Base-by-base conservation (phyloP, 2,329 filamentous ascomycete species). In the Chlorencoelia australis region DNA sequence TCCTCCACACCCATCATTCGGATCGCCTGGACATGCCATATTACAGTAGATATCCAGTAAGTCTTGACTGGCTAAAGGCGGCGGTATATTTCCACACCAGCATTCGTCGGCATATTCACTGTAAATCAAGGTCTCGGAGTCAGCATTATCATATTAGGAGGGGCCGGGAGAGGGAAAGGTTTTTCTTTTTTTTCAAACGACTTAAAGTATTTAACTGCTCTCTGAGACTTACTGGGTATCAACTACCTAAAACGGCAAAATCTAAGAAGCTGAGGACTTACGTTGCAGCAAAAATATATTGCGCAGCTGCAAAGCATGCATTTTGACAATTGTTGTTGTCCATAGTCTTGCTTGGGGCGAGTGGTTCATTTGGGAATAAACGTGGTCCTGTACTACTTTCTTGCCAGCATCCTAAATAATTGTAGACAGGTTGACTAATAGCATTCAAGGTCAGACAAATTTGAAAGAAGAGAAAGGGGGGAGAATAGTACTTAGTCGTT, bases 331-430 rank as follows among this genome's bases (percentile, higher is more conserved):
- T 42, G 7, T 30, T 30, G 14, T 47, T 49, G 16, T 45, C 51
- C 24, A 52, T 58, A 6, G 41, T 52, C 18, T 21, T 41, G 30
- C 18, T 43, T 37, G 35, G 41, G 11, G 24, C 43, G 40, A 54
- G 52, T 7, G 44, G 42, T 33, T 50, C 40, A 29, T 49, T 46
- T 3, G 53, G 49, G 19, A 59, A 47, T n/a, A 58, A 42, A 31
- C 56, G 47, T 8, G 49, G 50, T 16, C 45, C 48, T 24, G 31
- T 39, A 10, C 46, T 51, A 20, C 47, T 46, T 39, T 58, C 55
- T 16, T 41, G 39, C 36, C 49, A 59, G 35, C 57, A 60, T 10
- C 57, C 57, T 6, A 56, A 43, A 37, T 58, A 59, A 9, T 45
- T 36, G 33, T 51, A 58, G 5, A 48, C 31, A 4, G 44, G 29